Evolutionary conservation across 768 basidiomycete genomes (phyloP), one percentile per base, ranked within the genome.

Genomic region (Tylopilus plumbeoviolaceoides): DNA sequence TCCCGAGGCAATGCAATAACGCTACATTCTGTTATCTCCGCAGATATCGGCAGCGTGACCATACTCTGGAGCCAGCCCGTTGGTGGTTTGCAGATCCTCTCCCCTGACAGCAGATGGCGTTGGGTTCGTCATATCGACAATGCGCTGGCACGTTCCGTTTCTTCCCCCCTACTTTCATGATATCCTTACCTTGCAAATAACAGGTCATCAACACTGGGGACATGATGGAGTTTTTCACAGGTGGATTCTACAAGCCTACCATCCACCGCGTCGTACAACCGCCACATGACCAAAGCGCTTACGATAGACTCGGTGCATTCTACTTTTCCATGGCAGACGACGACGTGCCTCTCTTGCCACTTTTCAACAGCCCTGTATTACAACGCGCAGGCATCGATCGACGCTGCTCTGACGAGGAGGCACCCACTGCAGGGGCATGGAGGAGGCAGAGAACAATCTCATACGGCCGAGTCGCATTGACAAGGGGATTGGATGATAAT

Each of bases 181-280:
- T 14, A 33, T 25, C 17, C 17, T 48, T 6, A 52, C 25, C 12
- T 11, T 15, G 18, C 30, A 44, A 14, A 27, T n/a, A 27, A n/a
- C 27, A 84, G 83, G 75, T 81, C 12, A 71, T 86, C 44, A 84
- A 84, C 51, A 75, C 77, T 0, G 82, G 83, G 14, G 82, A 84
- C 51, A 75, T 76, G 12, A 66, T 85, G 58, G 77, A 80, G 44
- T 80, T 82, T 62, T 67, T 85, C 11, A 80, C 78, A 1, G 81
- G 82, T 0, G 81, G 81, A 1, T 83, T 70, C 59, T 83, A 83
- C 63, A 74, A 70, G 10, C 77, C 75, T 6, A 84, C 82, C 1
- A 79, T 83, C 49, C 82, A 85, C 59, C 79, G 83, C 23, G 82
- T 84, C 31, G 67, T 81, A 17, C 78, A 78, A 61, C 83, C 82